Evolutionary conservation across 1,284 basidiomycete species (phyloP).

Genomic region (Boletus semigastroideus): DNA sequence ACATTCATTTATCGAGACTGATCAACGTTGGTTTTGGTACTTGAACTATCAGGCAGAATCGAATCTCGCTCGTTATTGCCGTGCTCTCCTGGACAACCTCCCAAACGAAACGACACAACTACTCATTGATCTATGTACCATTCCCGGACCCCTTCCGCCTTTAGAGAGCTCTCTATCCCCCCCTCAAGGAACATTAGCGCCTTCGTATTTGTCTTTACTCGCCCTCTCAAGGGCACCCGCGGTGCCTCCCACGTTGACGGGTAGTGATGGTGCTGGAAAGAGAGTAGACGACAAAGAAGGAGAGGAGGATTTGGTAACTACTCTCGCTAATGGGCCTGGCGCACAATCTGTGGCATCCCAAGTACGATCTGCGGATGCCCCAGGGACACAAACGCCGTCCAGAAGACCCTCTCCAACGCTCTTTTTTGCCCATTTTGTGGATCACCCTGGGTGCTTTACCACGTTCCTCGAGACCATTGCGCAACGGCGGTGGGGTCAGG

Average conservation of each 20-base stretch:
- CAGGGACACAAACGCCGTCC: conserved; percentile 30
- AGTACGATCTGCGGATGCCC: conserved; percentile 12
- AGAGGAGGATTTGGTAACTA: conserved; percentile 19
- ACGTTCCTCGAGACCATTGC: conserved; percentile 91
- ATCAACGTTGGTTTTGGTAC: neutral
- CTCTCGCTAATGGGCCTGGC: conserved; percentile 14
- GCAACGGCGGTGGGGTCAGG: conserved; percentile 77
- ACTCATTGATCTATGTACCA: conserved; percentile 90
- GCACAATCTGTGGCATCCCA: conserved; percentile 11
- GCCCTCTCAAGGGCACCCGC: conserved; percentile 60
- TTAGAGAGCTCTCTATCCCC: conserved; percentile 19
- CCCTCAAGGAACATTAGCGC: conserved; percentile 36
- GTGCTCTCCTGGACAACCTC: conserved; percentile 77
- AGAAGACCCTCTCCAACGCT: conserved; percentile 79
- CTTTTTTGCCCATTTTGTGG: conserved; percentile 95
- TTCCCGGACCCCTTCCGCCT: conserved; percentile 49
- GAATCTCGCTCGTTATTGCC: conserved; percentile 82
- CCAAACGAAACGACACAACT: conserved; percentile 89
- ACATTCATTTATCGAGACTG: neutral
- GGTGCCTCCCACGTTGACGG: conserved; percentile 40
- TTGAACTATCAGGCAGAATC: conserved; percentile 61
- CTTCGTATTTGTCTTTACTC: conserved; percentile 78
- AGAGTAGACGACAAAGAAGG: conserved; percentile 18
- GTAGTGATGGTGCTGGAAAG: conserved; percentile 35
- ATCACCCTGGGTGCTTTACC: conserved; percentile 82